Percentiles rank a stretch among this genome's conserved stretches.
These are phyloP conservation scores for Mycena citricolor DNA, from an alignment of 1,284 basidiomycete genomes.

Conservation along the genomic window DNA sequence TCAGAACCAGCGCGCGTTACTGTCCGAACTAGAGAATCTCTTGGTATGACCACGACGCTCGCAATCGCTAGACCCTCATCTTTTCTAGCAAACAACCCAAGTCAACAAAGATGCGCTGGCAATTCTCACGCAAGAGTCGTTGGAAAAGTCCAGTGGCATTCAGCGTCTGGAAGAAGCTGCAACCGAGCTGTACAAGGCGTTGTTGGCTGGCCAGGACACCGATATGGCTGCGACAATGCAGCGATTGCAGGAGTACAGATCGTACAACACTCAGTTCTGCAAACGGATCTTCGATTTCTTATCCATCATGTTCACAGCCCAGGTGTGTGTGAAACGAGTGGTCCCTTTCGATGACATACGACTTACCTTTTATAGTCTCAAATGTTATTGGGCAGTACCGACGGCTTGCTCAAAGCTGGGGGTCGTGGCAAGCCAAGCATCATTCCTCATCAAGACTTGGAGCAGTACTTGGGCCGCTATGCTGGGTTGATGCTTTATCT, in stretches of 20 bases:
- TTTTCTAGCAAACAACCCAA: conserved; percentile 81
- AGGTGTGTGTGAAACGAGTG: conserved; percentile 43
- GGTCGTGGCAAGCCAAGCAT: conserved; percentile 49
- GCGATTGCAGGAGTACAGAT: conserved; percentile 85
- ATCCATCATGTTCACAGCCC: conserved; percentile 86
- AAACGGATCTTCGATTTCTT: conserved; percentile 89
- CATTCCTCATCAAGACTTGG: conserved; percentile 68
- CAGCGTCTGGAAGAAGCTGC: conserved; percentile 80
- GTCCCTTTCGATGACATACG: no score
- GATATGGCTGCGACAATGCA: conserved; percentile 96
- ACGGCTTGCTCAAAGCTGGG: conserved; percentile 48
- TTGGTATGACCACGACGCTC: conserved; percentile 75
- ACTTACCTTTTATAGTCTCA: conserved; percentile 48
- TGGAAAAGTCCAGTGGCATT: conserved; percentile 78
- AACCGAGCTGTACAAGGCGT: conserved; percentile 90
- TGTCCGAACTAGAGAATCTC: conserved; percentile 82
- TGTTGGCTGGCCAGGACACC: conserved; percentile 87
- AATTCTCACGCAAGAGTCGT: conserved; percentile 81
- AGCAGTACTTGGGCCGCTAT: conserved; percentile 84
- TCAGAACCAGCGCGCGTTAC: conserved; percentile 87
- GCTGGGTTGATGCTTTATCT: conserved; percentile 90
- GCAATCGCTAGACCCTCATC: conserved; percentile 6
- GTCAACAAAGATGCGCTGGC: conserved; percentile 79
- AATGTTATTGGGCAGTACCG: conserved; percentile 59
- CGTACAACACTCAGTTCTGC: conserved; percentile 87